These are phyloP conservation scores for Aspergillus luchuensis DNA, from an alignment of 2,329 filamentous ascomycete species.

Conservation along the genomic window DNA sequence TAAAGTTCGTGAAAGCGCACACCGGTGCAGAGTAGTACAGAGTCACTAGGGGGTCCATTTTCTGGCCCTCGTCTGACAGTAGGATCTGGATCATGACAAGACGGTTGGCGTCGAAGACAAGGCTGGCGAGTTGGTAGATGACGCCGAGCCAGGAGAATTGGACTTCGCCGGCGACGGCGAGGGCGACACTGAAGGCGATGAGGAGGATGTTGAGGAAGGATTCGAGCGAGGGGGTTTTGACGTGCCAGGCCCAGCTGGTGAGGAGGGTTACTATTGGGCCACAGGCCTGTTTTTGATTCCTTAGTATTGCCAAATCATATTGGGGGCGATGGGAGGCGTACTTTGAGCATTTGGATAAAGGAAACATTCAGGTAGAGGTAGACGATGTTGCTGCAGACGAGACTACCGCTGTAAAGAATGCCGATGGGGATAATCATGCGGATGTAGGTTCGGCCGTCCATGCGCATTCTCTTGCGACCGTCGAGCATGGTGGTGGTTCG, in stretches of 20 bases:
- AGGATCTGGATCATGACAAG: constrained; percentile 80
- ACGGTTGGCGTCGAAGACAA: constrained; percentile 74
- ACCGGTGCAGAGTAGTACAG: constrained; percentile 88
- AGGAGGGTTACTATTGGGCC: constrained; percentile 91
- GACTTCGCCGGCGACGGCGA: constrained; percentile 91
- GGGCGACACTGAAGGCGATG: constrained; percentile 87
- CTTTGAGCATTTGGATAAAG: constrained; percentile 99
- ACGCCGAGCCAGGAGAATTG: constrained; percentile 69
- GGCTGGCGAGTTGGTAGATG: constrained; percentile 67
- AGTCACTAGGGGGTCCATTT: constrained; percentile 82
- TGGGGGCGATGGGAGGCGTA: constrained; percentile 41
- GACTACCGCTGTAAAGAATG: constrained; percentile 87
- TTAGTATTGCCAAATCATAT: neutral
- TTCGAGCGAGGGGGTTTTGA: constrained; percentile 75
- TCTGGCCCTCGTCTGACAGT: constrained; percentile 70
- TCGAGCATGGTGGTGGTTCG: constrained; percentile 84
- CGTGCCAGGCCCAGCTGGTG: constrained; percentile 78
- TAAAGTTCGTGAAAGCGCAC: constrained; percentile 73
- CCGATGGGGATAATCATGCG: constrained; percentile 91
- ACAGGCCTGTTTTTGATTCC: constrained; percentile 68
- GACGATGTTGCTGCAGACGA: constrained; percentile 93
- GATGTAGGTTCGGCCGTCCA: constrained; percentile 87
- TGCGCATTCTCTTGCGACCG: constrained; percentile 87
- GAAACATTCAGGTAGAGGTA: constrained; percentile 92
- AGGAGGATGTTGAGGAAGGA: constrained; percentile 86